These are phyloP conservation scores for Dothistroma septosporum DNA, from an alignment of 2,329 filamentous ascomycete genomes.

Conservation along the genomic window DNA sequence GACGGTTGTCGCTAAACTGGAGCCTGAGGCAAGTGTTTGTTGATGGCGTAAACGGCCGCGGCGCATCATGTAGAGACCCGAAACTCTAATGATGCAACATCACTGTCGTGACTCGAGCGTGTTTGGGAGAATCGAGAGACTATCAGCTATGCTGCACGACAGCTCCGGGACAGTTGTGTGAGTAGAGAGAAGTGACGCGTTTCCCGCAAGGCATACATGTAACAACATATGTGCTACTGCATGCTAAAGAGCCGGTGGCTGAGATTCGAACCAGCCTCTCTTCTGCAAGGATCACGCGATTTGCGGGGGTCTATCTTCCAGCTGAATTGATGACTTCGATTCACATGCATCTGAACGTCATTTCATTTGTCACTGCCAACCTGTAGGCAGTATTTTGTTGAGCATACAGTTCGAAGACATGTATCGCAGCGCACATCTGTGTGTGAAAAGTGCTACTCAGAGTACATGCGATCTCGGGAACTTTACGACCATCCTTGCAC, in stretches of 20 bases:
- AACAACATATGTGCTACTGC: neutral
- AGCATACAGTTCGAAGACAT: too few species aligned
- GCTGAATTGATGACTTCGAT: neutral
- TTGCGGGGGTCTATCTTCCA: too few species aligned
- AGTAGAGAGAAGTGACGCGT: neutral
- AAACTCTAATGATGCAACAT: conserved; percentile 5
- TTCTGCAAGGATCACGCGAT: too few species aligned
- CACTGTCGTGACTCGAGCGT: neutral
- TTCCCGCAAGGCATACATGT: neutral
- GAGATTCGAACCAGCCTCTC: neutral
- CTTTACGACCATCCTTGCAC: neutral
- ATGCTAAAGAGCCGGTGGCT: neutral
- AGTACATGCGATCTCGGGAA: neutral
- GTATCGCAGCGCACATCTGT: too few species aligned
- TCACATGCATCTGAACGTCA: neutral
- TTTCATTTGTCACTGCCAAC: too few species aligned
- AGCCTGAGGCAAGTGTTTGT: conserved; percentile 5
- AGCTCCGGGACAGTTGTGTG: neutral
- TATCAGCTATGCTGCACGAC: neutral
- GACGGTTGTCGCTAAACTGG: neutral
- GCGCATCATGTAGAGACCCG: conserved; percentile 5
- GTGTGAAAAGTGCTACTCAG: too few species aligned
- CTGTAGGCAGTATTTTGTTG: too few species aligned
- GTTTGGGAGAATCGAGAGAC: neutral
- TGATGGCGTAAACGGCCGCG: neutral